Conservation (phyloP, 2,329 filamentous ascomycete genomes). For the Microsporum audouinii region DNA sequence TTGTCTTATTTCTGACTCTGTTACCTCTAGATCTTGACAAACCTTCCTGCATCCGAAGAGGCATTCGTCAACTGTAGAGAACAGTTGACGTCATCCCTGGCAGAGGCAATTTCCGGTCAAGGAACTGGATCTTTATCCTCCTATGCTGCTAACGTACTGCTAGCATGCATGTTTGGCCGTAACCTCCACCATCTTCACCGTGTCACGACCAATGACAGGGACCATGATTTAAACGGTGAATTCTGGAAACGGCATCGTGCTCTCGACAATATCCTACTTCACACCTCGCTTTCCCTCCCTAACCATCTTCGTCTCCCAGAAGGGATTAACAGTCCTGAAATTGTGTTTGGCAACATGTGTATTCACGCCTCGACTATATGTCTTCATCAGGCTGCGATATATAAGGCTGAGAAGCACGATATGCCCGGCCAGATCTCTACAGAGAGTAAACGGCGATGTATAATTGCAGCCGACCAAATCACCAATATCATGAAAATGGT, state of each 20-base stretch:
- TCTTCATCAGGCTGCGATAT: constrained; percentile 95
- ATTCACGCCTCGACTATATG: constrained; percentile 95
- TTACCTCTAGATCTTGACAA: constrained; percentile 55
- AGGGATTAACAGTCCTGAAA: constrained; percentile 66
- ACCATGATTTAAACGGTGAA: constrained; percentile 77
- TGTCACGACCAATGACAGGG: constrained; percentile 66
- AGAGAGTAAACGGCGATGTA: constrained; percentile 86
- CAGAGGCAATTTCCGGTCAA: constrained; percentile 44
- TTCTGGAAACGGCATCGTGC: constrained; percentile 91
- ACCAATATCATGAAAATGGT: constrained; percentile 92
- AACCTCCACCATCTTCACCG: constrained; percentile 87
- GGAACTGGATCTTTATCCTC: constrained; percentile 65
- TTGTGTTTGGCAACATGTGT: constrained; percentile 91
- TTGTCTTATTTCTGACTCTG: not conserved
- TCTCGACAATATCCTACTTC: constrained; percentile 82
- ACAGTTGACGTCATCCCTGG: constrained; percentile 58
- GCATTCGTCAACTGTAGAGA: constrained; percentile 70
- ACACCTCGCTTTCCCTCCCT: constrained; percentile 75
- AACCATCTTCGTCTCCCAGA: constrained; percentile 64
- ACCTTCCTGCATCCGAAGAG: constrained; percentile 72
- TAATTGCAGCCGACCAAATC: constrained; percentile 87
- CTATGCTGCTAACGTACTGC: constrained; percentile 67
- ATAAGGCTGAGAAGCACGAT: constrained; percentile 85
- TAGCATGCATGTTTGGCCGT: constrained; percentile 82
- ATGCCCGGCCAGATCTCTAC: constrained; percentile 64